These are phyloP conservation scores for Candida sojae DNA, from an alignment of 1,139 yeast species.

Conservation along the genomic window DNA sequence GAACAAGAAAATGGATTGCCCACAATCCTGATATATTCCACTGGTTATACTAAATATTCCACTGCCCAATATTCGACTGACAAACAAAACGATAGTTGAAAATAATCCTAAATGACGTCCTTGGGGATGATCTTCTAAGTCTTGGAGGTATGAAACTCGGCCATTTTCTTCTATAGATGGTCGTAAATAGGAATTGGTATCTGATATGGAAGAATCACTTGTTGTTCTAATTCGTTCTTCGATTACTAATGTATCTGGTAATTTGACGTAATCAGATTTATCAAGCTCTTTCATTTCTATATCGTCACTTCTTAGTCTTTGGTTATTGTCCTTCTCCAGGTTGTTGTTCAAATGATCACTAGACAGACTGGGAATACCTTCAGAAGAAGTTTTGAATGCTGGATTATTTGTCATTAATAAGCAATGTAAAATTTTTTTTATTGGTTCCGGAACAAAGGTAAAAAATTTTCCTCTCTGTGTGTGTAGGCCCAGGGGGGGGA, in stretches of 20 bases:
- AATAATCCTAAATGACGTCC: constrained; percentile 73
- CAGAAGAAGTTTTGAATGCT: background rate
- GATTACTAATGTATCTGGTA: constrained; percentile 5
- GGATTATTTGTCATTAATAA: background rate
- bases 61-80: constrained; percentile 73
- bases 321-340: background rate
- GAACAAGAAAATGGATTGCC: constrained; percentile 63
- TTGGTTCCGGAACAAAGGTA: too few species aligned
- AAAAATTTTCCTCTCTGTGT: background rate
- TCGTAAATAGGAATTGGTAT: constrained; percentile 4
- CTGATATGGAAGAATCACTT: background rate
- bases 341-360: background rate
- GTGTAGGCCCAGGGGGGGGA: background rate
- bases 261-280: constrained; percentile 13
- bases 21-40: constrained; percentile 65
- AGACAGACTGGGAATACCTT: background rate
- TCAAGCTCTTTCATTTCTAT: constrained; percentile 15
- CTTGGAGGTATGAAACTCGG: constrained; percentile 21
- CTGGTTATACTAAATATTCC: constrained; percentile 77
- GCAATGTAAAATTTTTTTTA: background rate
- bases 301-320: background rate
- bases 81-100: constrained; percentile 62
- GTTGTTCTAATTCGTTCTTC: background rate
- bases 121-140: constrained; percentile 62
- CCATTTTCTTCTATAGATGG: constrained; percentile 7